Conservation (phyloP, 306 rosid species). For the Malus orientalis region DNA sequence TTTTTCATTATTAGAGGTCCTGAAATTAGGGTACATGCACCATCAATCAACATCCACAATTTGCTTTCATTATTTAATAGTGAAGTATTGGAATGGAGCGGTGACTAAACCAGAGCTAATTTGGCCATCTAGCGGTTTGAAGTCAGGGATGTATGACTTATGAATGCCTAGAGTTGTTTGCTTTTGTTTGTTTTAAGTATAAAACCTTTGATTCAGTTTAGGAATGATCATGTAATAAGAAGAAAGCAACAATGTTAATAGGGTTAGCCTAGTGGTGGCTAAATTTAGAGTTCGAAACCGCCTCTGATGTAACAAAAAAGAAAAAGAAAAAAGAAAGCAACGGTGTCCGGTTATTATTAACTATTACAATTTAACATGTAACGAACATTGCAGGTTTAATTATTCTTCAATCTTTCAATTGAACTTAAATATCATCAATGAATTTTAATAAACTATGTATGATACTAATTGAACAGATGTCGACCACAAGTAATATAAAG, state of each 20-base stretch:
- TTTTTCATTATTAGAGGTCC: not conserved
- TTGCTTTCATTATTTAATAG: not conserved
- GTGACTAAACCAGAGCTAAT: not conserved
- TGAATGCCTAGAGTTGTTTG: not conserved
- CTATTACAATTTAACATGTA: not conserved
- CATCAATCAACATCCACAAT: not conserved
- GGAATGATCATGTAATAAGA: not conserved
- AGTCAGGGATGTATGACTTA: not conserved
- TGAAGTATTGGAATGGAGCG: not conserved
- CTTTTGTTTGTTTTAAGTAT: not conserved
- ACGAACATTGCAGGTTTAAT: not conserved
- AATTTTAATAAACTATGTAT: not conserved
- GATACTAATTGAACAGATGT: slow-evolving; percentile 26
- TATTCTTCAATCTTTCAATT: not conserved
- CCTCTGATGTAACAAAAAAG: too few species aligned
- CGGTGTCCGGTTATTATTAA: not conserved
- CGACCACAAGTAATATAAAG: slow-evolving; percentile 15
- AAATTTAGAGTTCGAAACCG: too few species aligned
- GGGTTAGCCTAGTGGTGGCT: not conserved
- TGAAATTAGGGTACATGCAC: not conserved
- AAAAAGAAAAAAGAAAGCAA: not conserved
- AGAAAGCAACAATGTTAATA: not conserved
- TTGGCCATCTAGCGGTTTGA: not conserved
- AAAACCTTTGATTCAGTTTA: not conserved
- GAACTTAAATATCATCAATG: not conserved